phyloP scores from a whole-genome alignment of 305 asterid species.

The Fraxinus angustifolia region DNA sequence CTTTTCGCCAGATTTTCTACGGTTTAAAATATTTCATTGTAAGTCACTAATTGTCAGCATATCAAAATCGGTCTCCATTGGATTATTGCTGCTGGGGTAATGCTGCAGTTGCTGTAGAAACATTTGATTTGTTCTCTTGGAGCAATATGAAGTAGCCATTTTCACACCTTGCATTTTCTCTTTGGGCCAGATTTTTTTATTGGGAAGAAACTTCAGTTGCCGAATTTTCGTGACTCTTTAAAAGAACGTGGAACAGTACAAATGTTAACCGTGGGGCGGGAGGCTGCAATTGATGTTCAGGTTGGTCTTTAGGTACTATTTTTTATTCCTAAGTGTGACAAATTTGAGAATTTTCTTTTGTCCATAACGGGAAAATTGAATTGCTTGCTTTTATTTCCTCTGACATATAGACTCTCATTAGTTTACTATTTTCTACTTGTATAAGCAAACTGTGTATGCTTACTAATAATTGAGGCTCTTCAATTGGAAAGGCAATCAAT shows the following conservation, averaged over 20 bases:
- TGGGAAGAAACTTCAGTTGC: constrained; percentile 86
- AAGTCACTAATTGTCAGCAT: constrained; percentile 93
- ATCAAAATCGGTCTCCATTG: constrained; percentile 84
- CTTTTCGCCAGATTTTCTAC: constrained; percentile 31
- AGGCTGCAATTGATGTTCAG: constrained; percentile 96
- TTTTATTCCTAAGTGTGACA: not conserved
- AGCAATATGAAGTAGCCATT: constrained; percentile 57
- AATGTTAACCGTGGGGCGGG: constrained; percentile 95
- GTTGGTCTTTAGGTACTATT: constrained; percentile 39
- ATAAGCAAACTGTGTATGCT: not conserved
- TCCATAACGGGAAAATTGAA: constrained; percentile 7
- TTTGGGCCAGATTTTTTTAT: constrained; percentile 81
- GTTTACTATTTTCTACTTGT: not conserved
- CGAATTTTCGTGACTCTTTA: constrained; percentile 83
- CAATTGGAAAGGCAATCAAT: not conserved
- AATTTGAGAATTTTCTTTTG: constrained; percentile 4
- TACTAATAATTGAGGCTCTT: not conserved
- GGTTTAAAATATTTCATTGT: constrained; percentile 52
- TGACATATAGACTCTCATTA: not conserved
- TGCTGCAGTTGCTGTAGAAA: constrained; percentile 78
- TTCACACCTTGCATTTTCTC: constrained; percentile 65
- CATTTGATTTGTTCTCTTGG: constrained; percentile 67
- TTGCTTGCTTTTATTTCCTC: not conserved
- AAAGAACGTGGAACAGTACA: constrained; percentile 85
- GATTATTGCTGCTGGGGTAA: constrained; percentile 98